Base-by-base conservation (phyloP, 305 asterid species). In the Fraxinus sp. region DNA sequence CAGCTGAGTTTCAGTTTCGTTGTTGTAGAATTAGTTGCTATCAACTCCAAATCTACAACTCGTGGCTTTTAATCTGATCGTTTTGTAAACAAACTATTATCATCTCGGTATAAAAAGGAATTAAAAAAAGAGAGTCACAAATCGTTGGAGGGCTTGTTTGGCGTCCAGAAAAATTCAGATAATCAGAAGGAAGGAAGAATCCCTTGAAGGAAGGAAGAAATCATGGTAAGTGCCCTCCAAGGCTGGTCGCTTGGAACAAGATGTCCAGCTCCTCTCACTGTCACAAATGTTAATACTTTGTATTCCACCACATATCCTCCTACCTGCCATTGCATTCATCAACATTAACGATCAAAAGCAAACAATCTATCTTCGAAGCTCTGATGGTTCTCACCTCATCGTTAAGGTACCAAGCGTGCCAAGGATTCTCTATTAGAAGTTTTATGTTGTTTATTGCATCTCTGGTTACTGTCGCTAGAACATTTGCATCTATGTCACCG, bases 201-300 rank as follows among this genome's bases (percentile, higher is more conserved):
- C 84, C 89, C 88, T 82, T 83, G 26, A n/a, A 88, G 86, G 79
- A 89, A 88, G 16, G 88, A 86, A 3, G 89, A 79, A 26, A 88
- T 37, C 32, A 85, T 73, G 28, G 82, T 49, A 7, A 88, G 72
- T 0, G 89, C 90, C 55, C 90, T 82, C 10, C 81, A 81, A 81
- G 88, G 92, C 68, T 89, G 87, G 81, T 86, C 84, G 66, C 85
- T 86, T 0, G 90, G 89, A 68, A 88, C 90, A 14, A 66, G 70
- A 82, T 87, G 90, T n/a, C 90, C 91, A 0, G 89, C 91, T 52
- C 86, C 89, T 85, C 90, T 89, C 35, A 88, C 90, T 32, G 88
- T 89, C 44, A 79, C 89, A 24, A 88, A 84, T 36, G 84, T 75
- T 83, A 89, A 33, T 59, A 86, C 88, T 81, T 82, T 49, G 81